phyloP scores from a whole-genome alignment of 768 basidiomycete genomes.

The Tylopilus intermedius region DNA sequence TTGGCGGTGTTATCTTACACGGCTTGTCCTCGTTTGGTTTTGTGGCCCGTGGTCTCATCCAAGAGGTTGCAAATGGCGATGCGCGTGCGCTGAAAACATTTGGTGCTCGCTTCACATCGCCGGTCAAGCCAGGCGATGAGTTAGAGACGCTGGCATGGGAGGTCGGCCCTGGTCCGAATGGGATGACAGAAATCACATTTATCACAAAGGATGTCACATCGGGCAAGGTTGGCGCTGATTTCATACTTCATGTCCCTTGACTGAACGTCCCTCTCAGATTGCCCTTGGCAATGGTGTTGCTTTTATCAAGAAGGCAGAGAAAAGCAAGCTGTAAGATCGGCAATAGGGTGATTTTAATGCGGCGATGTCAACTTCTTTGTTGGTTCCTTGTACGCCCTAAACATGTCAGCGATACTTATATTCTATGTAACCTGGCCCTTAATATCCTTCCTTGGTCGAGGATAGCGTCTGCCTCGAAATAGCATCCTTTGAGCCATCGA shows the following conservation, averaged over 20 bases:
- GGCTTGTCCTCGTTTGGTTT: constrained; percentile 82
- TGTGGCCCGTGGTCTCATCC: constrained; percentile 70
- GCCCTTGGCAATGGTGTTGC: constrained; percentile 61
- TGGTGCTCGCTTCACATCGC: constrained; percentile 74
- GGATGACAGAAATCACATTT: constrained; percentile 56
- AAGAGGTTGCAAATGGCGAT: constrained; percentile 55
- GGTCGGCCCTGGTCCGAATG: constrained; percentile 58
- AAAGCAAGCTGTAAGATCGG: constrained; percentile 36
- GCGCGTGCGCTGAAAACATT: constrained; percentile 61
- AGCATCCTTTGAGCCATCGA: constrained; percentile 91
- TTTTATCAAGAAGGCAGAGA: constrained; percentile 50
- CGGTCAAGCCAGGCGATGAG: constrained; percentile 77
- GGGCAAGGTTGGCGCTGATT: constrained; percentile 45
- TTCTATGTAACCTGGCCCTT: constrained; percentile 25
- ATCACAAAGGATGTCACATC: constrained; percentile 54
- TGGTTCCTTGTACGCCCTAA: too few relatives aligned
- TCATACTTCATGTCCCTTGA: neutral
- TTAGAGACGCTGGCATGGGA: constrained; percentile 80
- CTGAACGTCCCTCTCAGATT: constrained; percentile 28
- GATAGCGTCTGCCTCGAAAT: constrained; percentile 62
- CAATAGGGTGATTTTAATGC: neutral
- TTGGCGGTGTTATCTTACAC: constrained; percentile 82
- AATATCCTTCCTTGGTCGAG: constrained; percentile 57
- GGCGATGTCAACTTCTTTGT: neutral
- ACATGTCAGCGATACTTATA: too few relatives aligned